Conservation (phyloP, 1,284 basidiomycete genomes). For the Puccinia hordei region DNA sequence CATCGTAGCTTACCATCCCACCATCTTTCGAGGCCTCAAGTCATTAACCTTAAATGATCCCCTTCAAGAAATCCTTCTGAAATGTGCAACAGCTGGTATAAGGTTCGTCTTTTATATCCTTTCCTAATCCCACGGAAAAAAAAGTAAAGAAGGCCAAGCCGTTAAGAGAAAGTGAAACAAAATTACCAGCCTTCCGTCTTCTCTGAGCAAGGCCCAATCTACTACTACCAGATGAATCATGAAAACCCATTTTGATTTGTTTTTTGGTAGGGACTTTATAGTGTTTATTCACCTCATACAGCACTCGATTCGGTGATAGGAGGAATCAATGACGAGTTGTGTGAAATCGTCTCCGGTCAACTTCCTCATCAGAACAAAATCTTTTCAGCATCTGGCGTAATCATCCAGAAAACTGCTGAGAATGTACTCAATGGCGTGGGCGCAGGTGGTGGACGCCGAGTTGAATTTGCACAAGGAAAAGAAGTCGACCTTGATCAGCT, state of each 20-base stretch:
- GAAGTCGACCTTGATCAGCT: conserved; percentile 28
- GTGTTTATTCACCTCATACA: conserved; percentile 48
- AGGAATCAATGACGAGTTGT: conserved; percentile 46
- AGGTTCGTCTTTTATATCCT: conserved; percentile 17
- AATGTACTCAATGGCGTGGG: conserved; percentile 29
- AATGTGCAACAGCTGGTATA: conserved; percentile 41
- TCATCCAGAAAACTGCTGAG: conserved; percentile 9
- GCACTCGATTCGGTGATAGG: conserved; percentile 41
- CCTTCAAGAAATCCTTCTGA: conserved; percentile 37
- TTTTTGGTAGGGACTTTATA: conserved; percentile 28
- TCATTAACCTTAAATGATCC: conserved; percentile 30
- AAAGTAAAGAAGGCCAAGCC: neutral
- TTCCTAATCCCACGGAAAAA: neutral
- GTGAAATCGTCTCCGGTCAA: conserved; percentile 10
- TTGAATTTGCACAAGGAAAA: conserved; percentile 20
- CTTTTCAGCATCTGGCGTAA: conserved; percentile 10
- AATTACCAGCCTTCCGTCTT: neutral
- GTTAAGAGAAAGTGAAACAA: neutral
- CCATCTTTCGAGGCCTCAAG: conserved; percentile 30
- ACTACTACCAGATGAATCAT: neutral
- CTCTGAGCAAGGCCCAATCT: neutral
- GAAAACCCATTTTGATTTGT: conserved; percentile 2
- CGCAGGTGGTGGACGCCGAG: conserved; percentile 26
- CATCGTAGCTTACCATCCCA: conserved; percentile 44
- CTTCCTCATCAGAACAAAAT: neutral